Base-by-base conservation (phyloP, 768 basidiomycete genomes). In the Pleurotus salmoneostramineus region DNA sequence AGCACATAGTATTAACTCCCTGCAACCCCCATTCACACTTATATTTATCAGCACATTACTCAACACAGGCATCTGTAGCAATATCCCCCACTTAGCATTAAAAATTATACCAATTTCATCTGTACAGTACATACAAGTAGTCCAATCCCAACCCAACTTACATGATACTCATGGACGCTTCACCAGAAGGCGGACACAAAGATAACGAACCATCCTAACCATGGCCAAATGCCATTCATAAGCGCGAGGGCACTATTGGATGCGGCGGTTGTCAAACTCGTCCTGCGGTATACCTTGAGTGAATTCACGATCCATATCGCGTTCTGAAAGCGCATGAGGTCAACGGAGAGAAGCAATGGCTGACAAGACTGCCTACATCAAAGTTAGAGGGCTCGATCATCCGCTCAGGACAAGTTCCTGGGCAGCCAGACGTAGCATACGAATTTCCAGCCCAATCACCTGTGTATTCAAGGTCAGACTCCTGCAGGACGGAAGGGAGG, bases 361-460 rank as follows among this genome's bases (percentile, higher is more conserved):
- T 40, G 37, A n/a, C n/a, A 10, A 40, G 37, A 40, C 37, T 8
- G 37, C 85, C 49, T 71, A 85, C 90, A 65, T 79, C 83, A 63
- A 92, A 92, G 67, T 91, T 91, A 2, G 65, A 65, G 1, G 91
- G 89, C 65, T 90, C 76, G 77, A 78, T 83, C 40, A 92, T 66
- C 58, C 76, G 76, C 7, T 80, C 77, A 17, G 77, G 65, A 63
- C 91, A 93, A 34, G 88, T 87, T 40, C 89, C 91, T 4, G 90
- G 88, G 62, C 91, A 92, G 15, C 80, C 80, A 3, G 79, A 85
- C 7, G 87, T 87, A 6, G 82, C 79, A 63, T 91, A 91, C 4
- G 87, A 85, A 66, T 91, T 90, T 31, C 89, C 90, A 12, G 91
- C 91, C 91, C 90, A 91, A 70, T 91, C 89, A 63, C 87, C 87